These are phyloP conservation scores for Ziziphus jujuba DNA, from an alignment of 306 rosid genomes.

Conservation along the genomic window DNA sequence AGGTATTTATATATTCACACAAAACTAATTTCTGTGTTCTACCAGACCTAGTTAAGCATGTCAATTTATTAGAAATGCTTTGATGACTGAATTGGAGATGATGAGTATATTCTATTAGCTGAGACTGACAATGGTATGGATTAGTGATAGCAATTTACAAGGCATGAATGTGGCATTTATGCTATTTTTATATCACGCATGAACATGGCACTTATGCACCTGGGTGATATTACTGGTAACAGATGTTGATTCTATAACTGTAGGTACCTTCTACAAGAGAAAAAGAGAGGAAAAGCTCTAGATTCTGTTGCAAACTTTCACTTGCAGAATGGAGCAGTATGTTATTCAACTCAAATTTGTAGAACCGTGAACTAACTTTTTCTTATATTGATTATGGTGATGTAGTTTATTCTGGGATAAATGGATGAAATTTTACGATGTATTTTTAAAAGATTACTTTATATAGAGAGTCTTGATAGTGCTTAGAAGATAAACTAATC, in stretches of 20 bases:
- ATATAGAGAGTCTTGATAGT: neutral
- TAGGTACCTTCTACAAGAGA: conserved; percentile 93
- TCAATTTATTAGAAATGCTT: neutral
- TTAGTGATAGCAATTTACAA: conserved; percentile 13
- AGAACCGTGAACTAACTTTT: conserved; percentile 17
- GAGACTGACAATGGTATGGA: conserved; percentile 11
- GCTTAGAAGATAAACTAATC: neutral
- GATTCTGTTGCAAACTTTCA: conserved; percentile 96
- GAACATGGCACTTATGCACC: conserved; percentile 8
- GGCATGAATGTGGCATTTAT: conserved; percentile 5
- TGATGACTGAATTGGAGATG: neutral
- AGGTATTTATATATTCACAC: conserved; percentile 40
- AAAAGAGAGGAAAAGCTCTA: conserved; percentile 95
- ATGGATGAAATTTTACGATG: neutral
- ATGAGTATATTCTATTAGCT: conserved; percentile 13
- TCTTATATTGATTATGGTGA: neutral
- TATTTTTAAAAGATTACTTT: neutral
- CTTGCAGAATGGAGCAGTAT: conserved; percentile 97
- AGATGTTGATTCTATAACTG: conserved; percentile 17
- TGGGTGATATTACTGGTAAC: neutral
- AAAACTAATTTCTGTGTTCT: neutral
- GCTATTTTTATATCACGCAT: conserved; percentile 9
- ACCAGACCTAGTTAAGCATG: neutral
- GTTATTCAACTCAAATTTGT: conserved; percentile 25
- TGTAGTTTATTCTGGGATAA: neutral